Base-by-base conservation (phyloP, 108 stramenopile species). In the Seminavis robusta region DNA sequence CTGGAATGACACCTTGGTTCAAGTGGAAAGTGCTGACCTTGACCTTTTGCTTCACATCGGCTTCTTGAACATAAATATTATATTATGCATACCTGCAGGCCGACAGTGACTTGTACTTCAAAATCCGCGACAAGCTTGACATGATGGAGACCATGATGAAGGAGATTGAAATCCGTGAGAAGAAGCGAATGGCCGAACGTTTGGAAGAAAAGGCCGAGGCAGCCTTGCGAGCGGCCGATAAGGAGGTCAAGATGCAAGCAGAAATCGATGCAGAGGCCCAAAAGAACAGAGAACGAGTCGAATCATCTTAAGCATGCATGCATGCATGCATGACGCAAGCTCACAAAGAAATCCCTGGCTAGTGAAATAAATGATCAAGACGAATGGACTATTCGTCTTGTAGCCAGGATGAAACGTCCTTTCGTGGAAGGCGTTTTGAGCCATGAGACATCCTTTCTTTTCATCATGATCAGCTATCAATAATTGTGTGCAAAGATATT, bases 131-230 rank as follows among this genome's bases (percentile, higher is more conserved):
- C 48, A 94, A 94, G 68, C 80, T 94, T 33, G 87, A 88, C 53
- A 94, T 94, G 93, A 94, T 94, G 93, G 93, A 94, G 49, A 94
- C 93, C 33, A 88, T 97, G 84, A 95, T 97, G 92, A 97, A 97
- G 73, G 95, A 97, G 73, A 97, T 97, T 69, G 95, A 97, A 62
- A 97, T 97, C 60, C 78, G 95, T 39, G 95, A 97, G 73, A 97
- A 97, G 92, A 97, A 97, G 76, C 73, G 92, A 40, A 90, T 97
- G 88, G 95, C 95, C 8, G 94, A 97, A 43, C 76, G 95, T 55
- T 80, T 97, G 42, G 95, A 97, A 61, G 74, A 78, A n/a, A 95
- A 94, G 73, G 95, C 95, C 43, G 88, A 92, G 50, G 68, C 73
- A 34, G 84, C 92, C 23, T 69, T 93, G 48, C 51, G 68, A 24